Evolutionary conservation across 768 basidiomycete genomes (phyloP).

Genomic region (Boletus patriciae): DNA sequence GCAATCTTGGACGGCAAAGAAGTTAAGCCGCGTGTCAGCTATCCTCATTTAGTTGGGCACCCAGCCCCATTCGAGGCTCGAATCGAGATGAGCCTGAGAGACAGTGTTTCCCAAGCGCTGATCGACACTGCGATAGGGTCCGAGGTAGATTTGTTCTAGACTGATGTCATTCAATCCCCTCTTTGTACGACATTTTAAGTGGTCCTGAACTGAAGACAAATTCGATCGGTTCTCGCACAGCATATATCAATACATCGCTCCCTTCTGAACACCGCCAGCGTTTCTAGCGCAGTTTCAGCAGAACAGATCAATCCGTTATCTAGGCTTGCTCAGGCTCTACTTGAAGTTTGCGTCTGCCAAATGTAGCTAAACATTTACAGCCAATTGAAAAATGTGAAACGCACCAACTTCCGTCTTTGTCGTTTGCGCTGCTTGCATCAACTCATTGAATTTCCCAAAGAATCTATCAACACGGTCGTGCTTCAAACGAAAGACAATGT

Average conservation of each 20-base stretch:
- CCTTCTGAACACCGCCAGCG: background rate
- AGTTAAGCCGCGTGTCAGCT: constrained; percentile 1
- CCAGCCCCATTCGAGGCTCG: background rate
- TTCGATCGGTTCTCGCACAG: too few species aligned
- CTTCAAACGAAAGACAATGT: constrained; percentile 2
- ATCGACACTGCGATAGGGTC: background rate
- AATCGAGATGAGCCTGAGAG: background rate
- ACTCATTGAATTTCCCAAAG: background rate
- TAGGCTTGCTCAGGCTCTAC: background rate
- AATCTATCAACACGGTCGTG: background rate
- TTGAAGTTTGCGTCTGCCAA: background rate
- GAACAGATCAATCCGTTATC: background rate
- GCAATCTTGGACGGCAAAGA: background rate
- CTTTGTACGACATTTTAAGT: too few species aligned
- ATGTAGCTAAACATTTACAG: background rate
- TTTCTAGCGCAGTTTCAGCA: background rate
- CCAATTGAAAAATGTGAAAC: background rate
- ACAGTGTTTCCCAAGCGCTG: background rate
- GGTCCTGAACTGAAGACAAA: too few species aligned
- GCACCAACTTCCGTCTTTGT: background rate
- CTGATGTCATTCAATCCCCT: too few species aligned
- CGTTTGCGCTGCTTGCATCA: background rate
- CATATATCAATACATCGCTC: too few species aligned
- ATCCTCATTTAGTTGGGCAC: constrained; percentile 1
- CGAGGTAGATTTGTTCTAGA: background rate